Evolutionary conservation across 2,329 filamentous ascomycete genomes (phyloP).

Genomic region (Dryadomyces quercus-mongolicae): DNA sequence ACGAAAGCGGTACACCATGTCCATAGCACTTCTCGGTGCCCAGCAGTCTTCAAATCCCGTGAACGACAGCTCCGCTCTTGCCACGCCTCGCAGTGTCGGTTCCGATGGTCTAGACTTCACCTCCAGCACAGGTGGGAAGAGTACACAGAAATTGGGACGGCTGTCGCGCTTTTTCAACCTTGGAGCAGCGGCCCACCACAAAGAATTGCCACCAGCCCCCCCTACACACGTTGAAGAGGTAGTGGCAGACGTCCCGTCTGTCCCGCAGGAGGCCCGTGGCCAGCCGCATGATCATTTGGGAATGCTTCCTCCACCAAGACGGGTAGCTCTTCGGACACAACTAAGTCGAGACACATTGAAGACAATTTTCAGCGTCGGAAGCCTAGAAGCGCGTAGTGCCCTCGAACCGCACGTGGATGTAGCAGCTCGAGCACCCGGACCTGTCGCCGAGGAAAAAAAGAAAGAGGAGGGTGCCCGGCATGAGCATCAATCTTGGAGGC

Average conservation of each 20-base stretch:
- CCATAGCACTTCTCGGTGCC: constrained; percentile 12
- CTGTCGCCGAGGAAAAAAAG: background rate
- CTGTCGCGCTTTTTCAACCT: constrained; percentile 28
- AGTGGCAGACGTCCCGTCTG: constrained; percentile 18
- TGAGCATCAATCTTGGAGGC: constrained; percentile 3
- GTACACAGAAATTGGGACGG: constrained; percentile 23
- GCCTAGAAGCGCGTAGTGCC: constrained; percentile 21
- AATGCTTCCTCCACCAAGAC: constrained; percentile 22
- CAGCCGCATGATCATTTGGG: constrained; percentile 23
- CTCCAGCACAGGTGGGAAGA: constrained; percentile 21
- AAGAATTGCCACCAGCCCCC: constrained; percentile 19
- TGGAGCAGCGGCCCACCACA: constrained; percentile 17
- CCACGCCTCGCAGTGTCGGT: constrained; percentile 16
- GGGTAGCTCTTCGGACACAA: constrained; percentile 24
- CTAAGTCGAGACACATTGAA: constrained; percentile 35
- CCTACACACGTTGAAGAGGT: background rate
- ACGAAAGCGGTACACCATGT: constrained; percentile 10
- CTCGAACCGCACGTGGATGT: constrained; percentile 2
- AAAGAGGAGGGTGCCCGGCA: background rate
- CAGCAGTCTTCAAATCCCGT: constrained; percentile 10
- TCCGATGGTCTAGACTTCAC: constrained; percentile 19
- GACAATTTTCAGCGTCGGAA: constrained; percentile 38
- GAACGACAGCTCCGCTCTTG: constrained; percentile 14
- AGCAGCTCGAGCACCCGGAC: background rate
- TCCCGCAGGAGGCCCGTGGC: constrained; percentile 22